phyloP scores from a whole-genome alignment of 768 basidiomycete species.

The Tephrocybe sp. region DNA sequence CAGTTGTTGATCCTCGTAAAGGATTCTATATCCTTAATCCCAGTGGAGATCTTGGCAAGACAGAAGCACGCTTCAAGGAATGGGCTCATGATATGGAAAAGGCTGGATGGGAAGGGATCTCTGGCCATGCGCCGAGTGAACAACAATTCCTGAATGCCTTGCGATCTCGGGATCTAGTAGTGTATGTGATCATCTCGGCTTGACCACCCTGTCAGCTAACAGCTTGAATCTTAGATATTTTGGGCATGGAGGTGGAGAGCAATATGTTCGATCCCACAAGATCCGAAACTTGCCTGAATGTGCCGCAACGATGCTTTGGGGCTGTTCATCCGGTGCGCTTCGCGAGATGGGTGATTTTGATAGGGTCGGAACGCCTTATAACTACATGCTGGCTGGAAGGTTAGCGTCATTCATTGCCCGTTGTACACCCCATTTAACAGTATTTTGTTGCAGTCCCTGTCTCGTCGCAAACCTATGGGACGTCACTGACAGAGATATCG shows the following conservation, averaged over 20 bases:
- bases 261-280: conserved; percentile 87
- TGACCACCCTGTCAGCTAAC: not conserved
- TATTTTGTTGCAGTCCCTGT: conserved; percentile 61
- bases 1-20: conserved; percentile 61
- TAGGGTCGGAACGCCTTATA: conserved; percentile 85
- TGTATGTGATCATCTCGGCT: conserved; percentile 56
- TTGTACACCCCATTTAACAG: not conserved
- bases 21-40: conserved; percentile 90
- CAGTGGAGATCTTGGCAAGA: conserved; percentile 83
- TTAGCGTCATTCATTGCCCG: conserved; percentile 39
- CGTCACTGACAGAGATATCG: conserved; percentile 96
- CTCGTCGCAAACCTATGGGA: conserved; percentile 97
- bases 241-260: conserved; percentile 95
- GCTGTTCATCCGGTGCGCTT: conserved; percentile 91
- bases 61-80: conserved; percentile 77
- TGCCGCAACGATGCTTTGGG: conserved; percentile 97
- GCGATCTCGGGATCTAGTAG: conserved; percentile 75
- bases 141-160: conserved; percentile 80
- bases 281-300: conserved; percentile 82
- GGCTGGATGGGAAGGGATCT: conserved; percentile 82
- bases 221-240: conserved; percentile 75
- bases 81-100: conserved; percentile 75
- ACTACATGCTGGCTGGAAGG: conserved; percentile 98
- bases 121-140: conserved; percentile 77
- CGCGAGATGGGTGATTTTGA: conserved; percentile 95